Conservation (phyloP, 352 stramenopile genomes). For the Pythium brachiatum region DNA sequence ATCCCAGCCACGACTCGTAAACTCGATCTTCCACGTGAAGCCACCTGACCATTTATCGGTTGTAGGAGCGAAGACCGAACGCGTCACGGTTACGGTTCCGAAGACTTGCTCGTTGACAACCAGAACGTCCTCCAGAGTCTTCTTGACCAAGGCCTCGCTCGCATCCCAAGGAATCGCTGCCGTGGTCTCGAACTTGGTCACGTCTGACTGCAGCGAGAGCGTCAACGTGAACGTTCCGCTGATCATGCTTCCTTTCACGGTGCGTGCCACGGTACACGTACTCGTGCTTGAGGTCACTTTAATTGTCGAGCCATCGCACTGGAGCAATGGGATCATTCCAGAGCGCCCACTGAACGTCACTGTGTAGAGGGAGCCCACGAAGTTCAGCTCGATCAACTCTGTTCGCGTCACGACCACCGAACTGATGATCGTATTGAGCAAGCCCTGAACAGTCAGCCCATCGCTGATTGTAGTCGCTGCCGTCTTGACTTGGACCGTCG, state of each 20-base stretch:
- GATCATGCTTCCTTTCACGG: constrained; percentile 62
- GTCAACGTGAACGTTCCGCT: constrained; percentile 59
- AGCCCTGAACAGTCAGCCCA: constrained; percentile 36
- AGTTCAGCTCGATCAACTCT: constrained; percentile 34
- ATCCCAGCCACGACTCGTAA: constrained; percentile 76
- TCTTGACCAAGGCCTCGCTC: constrained; percentile 63
- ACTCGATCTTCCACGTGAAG: constrained; percentile 94
- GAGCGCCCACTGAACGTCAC: constrained; percentile 65
- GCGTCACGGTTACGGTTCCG: constrained; percentile 79
- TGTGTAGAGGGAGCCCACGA: constrained; percentile 61
- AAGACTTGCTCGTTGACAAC: constrained; percentile 62
- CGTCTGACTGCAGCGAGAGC: constrained; percentile 42
- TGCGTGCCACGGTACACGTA: constrained; percentile 36
- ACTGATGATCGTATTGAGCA: constrained; percentile 52
- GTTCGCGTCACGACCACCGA: constrained; percentile 44
- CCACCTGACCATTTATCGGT: constrained; percentile 91
- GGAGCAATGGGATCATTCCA: constrained; percentile 52
- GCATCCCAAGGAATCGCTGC: constrained; percentile 71
- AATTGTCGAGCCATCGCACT: constrained; percentile 37
- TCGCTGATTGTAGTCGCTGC: constrained; percentile 32
- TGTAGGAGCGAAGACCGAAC: constrained; percentile 78
- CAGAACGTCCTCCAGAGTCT: constrained; percentile 37
- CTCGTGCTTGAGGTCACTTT: constrained; percentile 26
- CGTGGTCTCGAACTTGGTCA: constrained; percentile 17
- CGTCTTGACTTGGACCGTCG: constrained; percentile 45